Evolutionary conservation across 177 flowering plant genomes (phyloP), one percentile per base, ranked within the genome.

Genomic region (Telopea speciosissima): DNA sequence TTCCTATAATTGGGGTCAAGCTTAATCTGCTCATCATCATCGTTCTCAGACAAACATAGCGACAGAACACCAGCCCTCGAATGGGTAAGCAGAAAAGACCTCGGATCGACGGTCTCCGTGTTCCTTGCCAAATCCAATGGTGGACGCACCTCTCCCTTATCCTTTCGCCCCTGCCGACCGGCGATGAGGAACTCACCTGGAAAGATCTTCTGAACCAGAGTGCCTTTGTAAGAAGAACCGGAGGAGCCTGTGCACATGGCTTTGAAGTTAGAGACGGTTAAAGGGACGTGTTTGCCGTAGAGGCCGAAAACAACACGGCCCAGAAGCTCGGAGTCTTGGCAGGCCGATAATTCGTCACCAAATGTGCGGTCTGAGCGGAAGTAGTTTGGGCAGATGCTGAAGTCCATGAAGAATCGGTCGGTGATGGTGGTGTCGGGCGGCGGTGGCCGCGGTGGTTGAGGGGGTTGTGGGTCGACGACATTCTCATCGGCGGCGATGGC

Each of bases 281-380:
- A 64, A 17, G 97, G 99, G 24, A 90, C 85, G 68, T 81, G 86
- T 76, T 81, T 86, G 68, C 97, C 99, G 81, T 90, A 95, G 62
- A 92, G 89, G 66, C 99, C 99, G 72, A 95, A 81, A 61, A 92
- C 85, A 73, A 95, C 75, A 63, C 99, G 91, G 80, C 99, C 99
- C 10, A 94, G 66, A 10, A 82, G 97, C 71, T 80, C 73, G 33
- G 88, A 33, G 3, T 87, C 90, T 58, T 86, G n/a, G 83, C 98
- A 92, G 49, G 82, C 36, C 45, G 83, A 10, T 68, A 79, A 76
- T 36, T 79, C 74, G 65, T 82, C 81, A 67, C 84, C 84, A 22
- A 83, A 79, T 72, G 85, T 75, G 33, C 89, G 85, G 70, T 82
- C 88, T 52, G 84, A 71, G 72, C 83, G 83, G 83, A 87, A 85